These are phyloP conservation scores for Scutellaria barbata DNA, from an alignment of 257 asterid species.

Conservation along the genomic window DNA sequence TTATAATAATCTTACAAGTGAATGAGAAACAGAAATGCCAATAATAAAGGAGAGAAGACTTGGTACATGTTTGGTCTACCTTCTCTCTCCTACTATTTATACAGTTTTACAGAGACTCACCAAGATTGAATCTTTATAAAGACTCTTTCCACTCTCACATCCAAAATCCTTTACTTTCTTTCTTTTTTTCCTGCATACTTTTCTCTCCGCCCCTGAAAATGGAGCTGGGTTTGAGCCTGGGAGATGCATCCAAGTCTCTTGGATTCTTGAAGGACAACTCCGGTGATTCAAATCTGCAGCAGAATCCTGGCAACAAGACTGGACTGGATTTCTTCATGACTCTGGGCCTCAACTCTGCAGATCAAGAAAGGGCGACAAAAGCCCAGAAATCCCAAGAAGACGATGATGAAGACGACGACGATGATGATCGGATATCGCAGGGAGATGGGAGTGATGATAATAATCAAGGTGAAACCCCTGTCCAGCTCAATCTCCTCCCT, in stretches of 20 bases:
- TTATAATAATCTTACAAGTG: conserved; percentile 27
- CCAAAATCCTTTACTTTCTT: conserved; percentile 31
- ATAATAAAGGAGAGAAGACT: conserved; percentile 38
- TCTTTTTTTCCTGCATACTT: not conserved
- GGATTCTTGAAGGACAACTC: conserved; percentile 35
- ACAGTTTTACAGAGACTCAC: conserved; percentile 39
- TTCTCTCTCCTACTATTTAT: conserved; percentile 16
- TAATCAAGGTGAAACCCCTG: conserved; percentile 36
- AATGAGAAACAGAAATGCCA: conserved; percentile 17
- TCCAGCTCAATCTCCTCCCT: conserved; percentile 71
- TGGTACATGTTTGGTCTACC: conserved; percentile 46
- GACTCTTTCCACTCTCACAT: conserved; percentile 47
- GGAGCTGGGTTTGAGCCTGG: conserved; percentile 81
- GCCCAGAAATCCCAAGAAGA: conserved; percentile 26
- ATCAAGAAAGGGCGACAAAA: conserved; percentile 27
- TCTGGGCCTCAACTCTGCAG: conserved; percentile 47
- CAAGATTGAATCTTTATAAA: conserved; percentile 57
- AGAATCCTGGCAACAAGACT: conserved; percentile 12
- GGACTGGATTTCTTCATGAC: conserved; percentile 57
- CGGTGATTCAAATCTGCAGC: not conserved
- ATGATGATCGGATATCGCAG: conserved; percentile 29
- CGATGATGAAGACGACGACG: conserved; percentile 34
- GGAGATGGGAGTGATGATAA: conserved; percentile 39
- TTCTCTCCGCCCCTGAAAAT: conserved; percentile 30
- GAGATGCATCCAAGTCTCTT: conserved; percentile 51